These are phyloP conservation scores for Hypoxylon cercidicola DNA, from an alignment of 495 filamentous ascomycete genomes.

Conservation along the genomic window DNA sequence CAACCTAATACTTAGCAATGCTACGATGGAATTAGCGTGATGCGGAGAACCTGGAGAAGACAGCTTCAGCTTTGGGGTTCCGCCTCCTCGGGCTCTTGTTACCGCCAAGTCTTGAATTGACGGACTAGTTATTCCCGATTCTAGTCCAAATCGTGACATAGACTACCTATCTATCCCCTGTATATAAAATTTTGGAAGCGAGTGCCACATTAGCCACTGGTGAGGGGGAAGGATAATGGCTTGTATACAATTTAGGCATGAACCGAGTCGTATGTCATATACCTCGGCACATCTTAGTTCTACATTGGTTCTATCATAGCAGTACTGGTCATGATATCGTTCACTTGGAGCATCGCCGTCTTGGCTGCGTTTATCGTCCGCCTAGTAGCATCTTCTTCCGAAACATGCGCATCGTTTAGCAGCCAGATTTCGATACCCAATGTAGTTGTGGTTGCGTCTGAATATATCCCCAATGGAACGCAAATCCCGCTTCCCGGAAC, in stretches of 20 bases:
- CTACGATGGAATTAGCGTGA: neutral
- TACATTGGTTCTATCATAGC: too few species aligned
- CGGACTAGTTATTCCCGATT: conserved; percentile 8
- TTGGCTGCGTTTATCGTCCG: neutral
- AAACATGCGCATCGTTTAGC: conserved; percentile 1
- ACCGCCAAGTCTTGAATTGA: neutral
- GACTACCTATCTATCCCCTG: conserved; percentile 7
- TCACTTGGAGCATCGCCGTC: neutral
- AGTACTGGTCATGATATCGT: neutral
- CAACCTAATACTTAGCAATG: neutral
- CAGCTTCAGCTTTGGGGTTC: neutral
- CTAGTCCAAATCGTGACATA: conserved; percentile 6
- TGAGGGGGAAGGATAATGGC: conserved; percentile 5
- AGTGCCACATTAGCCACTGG: neutral
- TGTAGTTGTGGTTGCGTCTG: neutral
- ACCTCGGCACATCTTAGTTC: too few species aligned
- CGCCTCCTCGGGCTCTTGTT: neutral
- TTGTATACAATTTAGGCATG: neutral
- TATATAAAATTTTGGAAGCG: neutral
- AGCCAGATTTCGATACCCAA: conserved; percentile 1
- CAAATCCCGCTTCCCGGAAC: conserved; percentile 5
- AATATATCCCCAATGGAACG: conserved; percentile 1
- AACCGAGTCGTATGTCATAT: neutral
- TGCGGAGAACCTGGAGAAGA: conserved; percentile 17
- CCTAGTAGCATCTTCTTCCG: neutral